Conservation (phyloP, 208 protist genomes). For the Trypanosoma lewisi region DNA sequence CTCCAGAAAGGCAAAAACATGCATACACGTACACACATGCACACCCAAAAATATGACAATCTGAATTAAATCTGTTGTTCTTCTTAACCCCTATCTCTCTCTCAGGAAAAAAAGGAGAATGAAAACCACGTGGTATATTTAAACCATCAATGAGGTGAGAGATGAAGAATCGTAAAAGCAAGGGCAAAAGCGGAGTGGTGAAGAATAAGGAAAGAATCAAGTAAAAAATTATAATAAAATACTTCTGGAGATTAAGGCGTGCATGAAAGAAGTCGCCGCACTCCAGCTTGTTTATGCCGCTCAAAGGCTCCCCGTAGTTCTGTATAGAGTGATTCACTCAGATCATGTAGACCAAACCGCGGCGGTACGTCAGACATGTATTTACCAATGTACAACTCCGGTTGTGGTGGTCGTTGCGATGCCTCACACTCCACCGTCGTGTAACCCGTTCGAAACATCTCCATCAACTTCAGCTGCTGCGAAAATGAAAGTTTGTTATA, state of each 20-base stretch:
- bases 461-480: constrained; percentile 51
- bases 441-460: constrained; percentile 15
- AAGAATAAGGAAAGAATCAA: not conserved
- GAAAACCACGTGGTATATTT: not conserved
- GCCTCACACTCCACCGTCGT: constrained; percentile 4
- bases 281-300: constrained; percentile 57
- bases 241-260: constrained; percentile 2
- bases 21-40: not conserved
- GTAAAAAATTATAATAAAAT: constrained; percentile 14
- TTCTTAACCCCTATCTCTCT: too few relatives aligned
- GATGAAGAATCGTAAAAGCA: too few relatives aligned
- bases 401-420: constrained; percentile 6
- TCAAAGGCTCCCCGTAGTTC: constrained; percentile 59
- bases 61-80: constrained; percentile 1
- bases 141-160: too few relatives aligned
- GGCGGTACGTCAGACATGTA: constrained; percentile 12
- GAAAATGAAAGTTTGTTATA: constrained; percentile 36
- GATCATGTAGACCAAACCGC: constrained; percentile 18
- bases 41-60: too few relatives aligned
- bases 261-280: constrained; percentile 31
- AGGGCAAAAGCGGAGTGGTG: too few relatives aligned
- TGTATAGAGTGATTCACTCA: constrained; percentile 29
- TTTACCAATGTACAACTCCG: constrained; percentile 18
- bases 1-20: too few relatives aligned
- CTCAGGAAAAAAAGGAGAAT: not conserved